Evolutionary conservation across 495 filamentous ascomycete genomes (phyloP), one percentile per base, ranked within the genome.

Genomic region (Aspergillus carlsbadensis): DNA sequence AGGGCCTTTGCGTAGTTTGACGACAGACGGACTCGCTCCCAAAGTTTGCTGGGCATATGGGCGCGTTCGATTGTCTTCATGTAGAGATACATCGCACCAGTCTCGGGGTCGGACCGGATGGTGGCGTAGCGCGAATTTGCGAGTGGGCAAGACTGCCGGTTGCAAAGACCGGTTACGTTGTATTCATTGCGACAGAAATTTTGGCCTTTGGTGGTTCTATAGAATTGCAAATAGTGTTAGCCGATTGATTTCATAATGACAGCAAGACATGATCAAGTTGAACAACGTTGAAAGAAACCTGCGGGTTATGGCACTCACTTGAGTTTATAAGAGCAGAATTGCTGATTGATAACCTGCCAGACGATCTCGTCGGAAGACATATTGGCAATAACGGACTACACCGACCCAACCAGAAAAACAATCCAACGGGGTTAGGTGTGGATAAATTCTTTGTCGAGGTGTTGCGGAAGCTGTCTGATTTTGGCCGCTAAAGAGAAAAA

Each of bases 121-220:
- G 94, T 98, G 40, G 94, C 95, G 79, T 98, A 98, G 21, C 92
- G 89, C 52, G 85, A 90, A 76, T 97, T 98, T 61, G 94, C 94
- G 47, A 98, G 87, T 18, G 94, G 94, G 71, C 94, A 98, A 52
- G 90, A 91, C 70, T 96, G 92, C 44, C 90, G 83, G 71, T 92
- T 95, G 83, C 95, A 98, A 47, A 98, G 84, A 60, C 95, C 94
- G 41, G 87, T 96, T 64, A 96, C 89, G 61, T 87, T 96, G 83
- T 94, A 90, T 83, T 96, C 92, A 73, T 96, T 94, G 67, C 90
- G 87, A 70, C 94, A 99, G 75, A 98, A 98, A 65, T 84, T 96
- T 70, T 93, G 86, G 29, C 87, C 85, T 75, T 96, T 97, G 18
- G 90, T 90, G 7, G 91, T 96, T 77, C 89, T 88, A 60, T 54